A percentile compares a stretch with the other conserved stretches of the same genome.
Evolutionary conservation across 164 flowering plant genomes (phyloP).

Genomic region (Chimonanthus salicifolius): DNA sequence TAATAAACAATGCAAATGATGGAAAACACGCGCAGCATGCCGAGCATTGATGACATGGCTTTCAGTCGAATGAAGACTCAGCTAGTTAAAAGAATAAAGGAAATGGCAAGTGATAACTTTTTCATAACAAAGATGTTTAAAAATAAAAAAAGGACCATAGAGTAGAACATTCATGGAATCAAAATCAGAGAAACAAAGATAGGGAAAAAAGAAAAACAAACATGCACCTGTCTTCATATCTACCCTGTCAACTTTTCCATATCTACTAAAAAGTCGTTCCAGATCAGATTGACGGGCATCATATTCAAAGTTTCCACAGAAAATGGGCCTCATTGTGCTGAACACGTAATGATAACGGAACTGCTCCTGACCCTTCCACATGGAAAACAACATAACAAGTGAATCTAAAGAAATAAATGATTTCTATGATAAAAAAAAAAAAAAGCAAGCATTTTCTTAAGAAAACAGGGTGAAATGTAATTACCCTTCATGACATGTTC

Average conservation of each 20-base stretch:
- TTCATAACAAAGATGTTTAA: not conserved
- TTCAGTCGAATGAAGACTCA: not conserved
- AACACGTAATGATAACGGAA: not conserved
- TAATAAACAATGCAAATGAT: too few relatives aligned
- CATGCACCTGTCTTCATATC: conserved; percentile 94
- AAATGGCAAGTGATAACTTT: not conserved
- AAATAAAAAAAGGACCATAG: not conserved
- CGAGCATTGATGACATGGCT: conserved; percentile 1
- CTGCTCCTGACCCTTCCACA: not conserved
- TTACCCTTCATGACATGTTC: too few relatives aligned
- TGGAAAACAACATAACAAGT: not conserved
- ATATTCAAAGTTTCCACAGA: conserved; percentile 91
- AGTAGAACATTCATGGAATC: not conserved
- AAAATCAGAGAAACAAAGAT: not conserved
- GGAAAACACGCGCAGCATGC: not conserved
- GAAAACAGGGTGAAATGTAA: too few relatives aligned
- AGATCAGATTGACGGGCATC: conserved; percentile 86
- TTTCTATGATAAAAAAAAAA: too few relatives aligned
- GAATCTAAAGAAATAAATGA: not conserved
- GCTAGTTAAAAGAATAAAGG: not conserved
- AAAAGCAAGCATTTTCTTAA: not conserved
- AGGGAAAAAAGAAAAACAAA: not conserved
- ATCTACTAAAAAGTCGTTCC: conserved; percentile 77
- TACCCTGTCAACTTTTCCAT: conserved; percentile 90
- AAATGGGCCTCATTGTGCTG: conserved; percentile 56